Percentiles rank a stretch among this genome's conserved stretches.
Evolutionary conservation across 1,284 basidiomycete genomes (phyloP).

Genomic region (Blastosporella zonata): DNA sequence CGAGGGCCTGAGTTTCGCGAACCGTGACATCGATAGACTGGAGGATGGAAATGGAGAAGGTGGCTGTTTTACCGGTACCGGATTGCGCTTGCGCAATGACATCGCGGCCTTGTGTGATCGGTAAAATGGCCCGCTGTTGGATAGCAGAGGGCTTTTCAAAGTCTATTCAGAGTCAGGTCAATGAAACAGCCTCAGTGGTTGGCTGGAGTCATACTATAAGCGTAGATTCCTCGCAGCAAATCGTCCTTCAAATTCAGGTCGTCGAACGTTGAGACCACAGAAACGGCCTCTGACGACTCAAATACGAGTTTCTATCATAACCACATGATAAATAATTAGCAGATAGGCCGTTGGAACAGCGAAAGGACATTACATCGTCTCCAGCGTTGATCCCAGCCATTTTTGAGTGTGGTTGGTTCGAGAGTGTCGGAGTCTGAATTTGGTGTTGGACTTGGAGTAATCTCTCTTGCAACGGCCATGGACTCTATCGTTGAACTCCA

Average conservation of each 20-base stretch:
- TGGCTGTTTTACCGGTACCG: slow-evolving; percentile 99
- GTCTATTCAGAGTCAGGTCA: slow-evolving; percentile 46
- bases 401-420: slow-evolving; percentile 40
- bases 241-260: slow-evolving; percentile 95
- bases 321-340: slow-evolving; percentile 6
- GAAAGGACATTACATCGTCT: slow-evolving; percentile 55
- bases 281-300: slow-evolving; percentile 95
- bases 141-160: slow-evolving; percentile 99
- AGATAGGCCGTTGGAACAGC: slow-evolving; percentile 4
- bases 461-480: slow-evolving; percentile 45
- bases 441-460: slow-evolving; percentile 11
- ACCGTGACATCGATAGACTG: slow-evolving; percentile 96
- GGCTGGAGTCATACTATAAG: slow-evolving; percentile 75
- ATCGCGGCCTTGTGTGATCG: slow-evolving; percentile 93
- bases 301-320: slow-evolving; percentile 83
- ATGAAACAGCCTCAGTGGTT: neutral
- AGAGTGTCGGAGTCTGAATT: slow-evolving; percentile 58
- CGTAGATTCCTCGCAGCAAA: slow-evolving; percentile 95
- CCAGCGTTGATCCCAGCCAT: slow-evolving; percentile 79
- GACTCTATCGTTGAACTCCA: slow-evolving; percentile 92
- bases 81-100: slow-evolving; percentile 99
- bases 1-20: slow-evolving; percentile 94
- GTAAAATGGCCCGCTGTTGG: slow-evolving; percentile 96
- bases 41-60: slow-evolving; percentile 92
- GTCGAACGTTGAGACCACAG: slow-evolving; percentile 85